phyloP scores from a whole-genome alignment of 225 moss, liverwort and hornwort species.

The Pseudoscleropodium purum region DNA sequence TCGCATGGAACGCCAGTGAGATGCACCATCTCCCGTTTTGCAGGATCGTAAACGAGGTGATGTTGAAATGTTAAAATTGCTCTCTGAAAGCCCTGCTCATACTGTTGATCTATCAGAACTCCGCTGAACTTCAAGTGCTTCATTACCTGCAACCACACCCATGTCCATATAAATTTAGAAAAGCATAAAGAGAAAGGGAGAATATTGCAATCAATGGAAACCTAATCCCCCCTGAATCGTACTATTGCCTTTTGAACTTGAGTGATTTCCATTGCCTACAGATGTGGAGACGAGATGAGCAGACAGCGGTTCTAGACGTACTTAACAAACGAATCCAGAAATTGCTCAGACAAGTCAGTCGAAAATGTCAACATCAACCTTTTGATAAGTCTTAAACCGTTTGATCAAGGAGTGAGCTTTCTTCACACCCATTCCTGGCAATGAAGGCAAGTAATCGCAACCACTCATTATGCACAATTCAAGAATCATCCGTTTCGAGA shows the following conservation, averaged over 20 bases:
- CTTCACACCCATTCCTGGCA: slow-evolving; percentile 93
- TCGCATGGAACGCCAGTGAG: slow-evolving; percentile 56
- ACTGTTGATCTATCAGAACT: slow-evolving; percentile 44
- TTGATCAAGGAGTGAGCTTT: slow-evolving; percentile 70
- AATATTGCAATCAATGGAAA: background rate
- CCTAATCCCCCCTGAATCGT: background rate
- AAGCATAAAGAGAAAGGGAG: background rate
- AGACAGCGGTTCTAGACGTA: background rate
- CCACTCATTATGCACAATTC: slow-evolving; percentile 98
- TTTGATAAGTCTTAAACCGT: slow-evolving; percentile 66
- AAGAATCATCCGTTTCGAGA: slow-evolving; percentile 84
- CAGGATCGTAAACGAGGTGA: slow-evolving; percentile 85
- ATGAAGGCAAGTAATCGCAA: slow-evolving; percentile 88
- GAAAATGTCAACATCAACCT: slow-evolving; percentile 26
- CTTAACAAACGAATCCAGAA: background rate
- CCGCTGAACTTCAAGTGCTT: slow-evolving; percentile 80
- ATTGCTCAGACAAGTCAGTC: background rate
- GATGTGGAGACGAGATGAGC: background rate
- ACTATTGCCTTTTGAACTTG: background rate
- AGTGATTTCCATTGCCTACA: background rate
- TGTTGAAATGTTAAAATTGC: slow-evolving; percentile 86
- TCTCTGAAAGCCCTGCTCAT: slow-evolving; percentile 63
- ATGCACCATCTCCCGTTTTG: slow-evolving; percentile 52
- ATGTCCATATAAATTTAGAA: background rate
- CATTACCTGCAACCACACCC: slow-evolving; percentile 50